Evolutionary conservation across 1,284 basidiomycete species (phyloP).

Genomic region (Pseudozyma sp.): DNA sequence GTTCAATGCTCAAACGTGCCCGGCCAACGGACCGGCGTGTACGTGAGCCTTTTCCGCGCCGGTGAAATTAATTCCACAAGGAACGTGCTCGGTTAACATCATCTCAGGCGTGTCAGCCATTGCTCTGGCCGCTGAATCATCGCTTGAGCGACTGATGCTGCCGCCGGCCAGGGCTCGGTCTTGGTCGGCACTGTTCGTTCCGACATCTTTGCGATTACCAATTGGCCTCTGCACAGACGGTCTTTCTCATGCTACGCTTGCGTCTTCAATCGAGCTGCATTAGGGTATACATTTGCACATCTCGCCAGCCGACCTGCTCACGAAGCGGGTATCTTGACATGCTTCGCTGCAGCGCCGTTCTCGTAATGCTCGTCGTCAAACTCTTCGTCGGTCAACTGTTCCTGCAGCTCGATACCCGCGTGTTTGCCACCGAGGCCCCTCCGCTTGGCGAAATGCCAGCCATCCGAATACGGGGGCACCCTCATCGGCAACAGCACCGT

Average conservation of each 20-base stretch:
- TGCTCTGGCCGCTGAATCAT: too few relatives aligned
- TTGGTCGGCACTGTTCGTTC: not conserved
- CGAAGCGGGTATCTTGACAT: not conserved
- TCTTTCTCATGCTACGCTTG: too few relatives aligned
- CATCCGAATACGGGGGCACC: conserved; percentile 85
- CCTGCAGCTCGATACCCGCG: conserved; percentile 70
- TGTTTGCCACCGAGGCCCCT: conserved; percentile 72
- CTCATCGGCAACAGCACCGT: conserved; percentile 85
- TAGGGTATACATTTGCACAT: not conserved
- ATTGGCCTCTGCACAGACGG: too few relatives aligned
- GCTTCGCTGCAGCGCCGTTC: not conserved
- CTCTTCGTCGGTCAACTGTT: conserved; percentile 73
- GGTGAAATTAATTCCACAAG: too few relatives aligned
- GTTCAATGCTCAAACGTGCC: not conserved
- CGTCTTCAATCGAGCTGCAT: not conserved
- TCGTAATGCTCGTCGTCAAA: conserved; percentile 34
- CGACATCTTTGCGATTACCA: not conserved
- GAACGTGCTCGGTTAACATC: not conserved
- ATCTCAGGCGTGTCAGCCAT: too few relatives aligned
- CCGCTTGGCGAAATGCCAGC: conserved; percentile 81
- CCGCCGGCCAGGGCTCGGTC: conserved; percentile 5
- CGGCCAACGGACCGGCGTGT: too few relatives aligned
- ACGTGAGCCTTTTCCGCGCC: too few relatives aligned
- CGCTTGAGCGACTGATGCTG: not conserved
- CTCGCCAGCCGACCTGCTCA: too few relatives aligned